A percentile compares a stretch with the other conserved stretches of the same genome.
Evolutionary conservation across 2,329 filamentous ascomycete genomes (phyloP).

Genomic region (Phyllosticta citriasiana): DNA sequence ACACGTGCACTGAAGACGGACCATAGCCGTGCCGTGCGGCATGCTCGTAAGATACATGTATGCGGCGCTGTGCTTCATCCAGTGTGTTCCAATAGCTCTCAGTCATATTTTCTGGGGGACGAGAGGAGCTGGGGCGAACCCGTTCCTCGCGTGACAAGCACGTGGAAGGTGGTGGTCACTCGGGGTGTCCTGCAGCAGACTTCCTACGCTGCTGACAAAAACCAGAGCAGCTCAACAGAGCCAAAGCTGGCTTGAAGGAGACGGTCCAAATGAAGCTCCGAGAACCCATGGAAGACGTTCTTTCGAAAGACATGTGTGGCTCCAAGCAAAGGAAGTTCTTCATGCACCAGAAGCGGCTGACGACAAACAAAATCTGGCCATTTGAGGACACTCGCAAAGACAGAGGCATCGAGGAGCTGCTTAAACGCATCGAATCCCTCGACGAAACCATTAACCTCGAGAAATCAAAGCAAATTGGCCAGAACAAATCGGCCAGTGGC

Average conservation of each 20-base stretch:
- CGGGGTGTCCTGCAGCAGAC: no score
- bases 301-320: background rate
- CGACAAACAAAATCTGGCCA: background rate
- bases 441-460: no score
- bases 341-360: background rate
- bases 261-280: background rate
- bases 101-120: no score
- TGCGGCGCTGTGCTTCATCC: no score
- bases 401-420: background rate
- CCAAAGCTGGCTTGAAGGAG: background rate
- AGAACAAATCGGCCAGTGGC: background rate
- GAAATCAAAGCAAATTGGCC: background rate
- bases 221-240: background rate
- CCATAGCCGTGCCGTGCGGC: no score
- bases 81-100: no score
- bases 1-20: no score
- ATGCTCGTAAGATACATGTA: no score
- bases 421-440: background rate
- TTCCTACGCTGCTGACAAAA: background rate
- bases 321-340: background rate
- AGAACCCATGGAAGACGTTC: background rate
- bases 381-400: background rate
- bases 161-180: no score
- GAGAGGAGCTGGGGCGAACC: no score
- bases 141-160: no score